These are phyloP conservation scores for Termitomyces sp. DNA, from an alignment of 768 basidiomycete species.

Conservation along the genomic window DNA sequence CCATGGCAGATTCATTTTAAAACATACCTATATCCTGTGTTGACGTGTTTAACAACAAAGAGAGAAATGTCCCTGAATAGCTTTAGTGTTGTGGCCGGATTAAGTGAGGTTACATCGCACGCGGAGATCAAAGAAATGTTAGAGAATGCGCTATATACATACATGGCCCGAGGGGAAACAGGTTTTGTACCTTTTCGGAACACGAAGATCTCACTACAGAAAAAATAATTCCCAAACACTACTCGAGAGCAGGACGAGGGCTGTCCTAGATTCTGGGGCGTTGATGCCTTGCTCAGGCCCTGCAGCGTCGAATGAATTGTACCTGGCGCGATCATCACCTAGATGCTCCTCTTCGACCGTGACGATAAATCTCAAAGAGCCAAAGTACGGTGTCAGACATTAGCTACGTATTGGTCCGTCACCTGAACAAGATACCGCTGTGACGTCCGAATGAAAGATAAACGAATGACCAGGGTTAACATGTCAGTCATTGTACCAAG, in stretches of 20 bases:
- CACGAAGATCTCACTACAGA: too few relatives aligned
- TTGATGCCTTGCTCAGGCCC: neutral
- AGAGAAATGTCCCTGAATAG: neutral
- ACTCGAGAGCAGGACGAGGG: neutral
- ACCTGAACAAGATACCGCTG: neutral
- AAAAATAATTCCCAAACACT: neutral
- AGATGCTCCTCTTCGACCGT: neutral
- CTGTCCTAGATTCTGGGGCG: too few relatives aligned
- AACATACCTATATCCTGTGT: neutral
- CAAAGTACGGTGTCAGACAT: too few relatives aligned
- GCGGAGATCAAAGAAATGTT: neutral
- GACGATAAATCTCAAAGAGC: neutral
- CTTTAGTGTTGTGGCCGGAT: neutral
- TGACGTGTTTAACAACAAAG: neutral
- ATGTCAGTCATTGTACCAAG: neutral
- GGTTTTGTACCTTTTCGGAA: neutral
- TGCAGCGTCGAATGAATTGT: neutral
- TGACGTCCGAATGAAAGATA: neutral
- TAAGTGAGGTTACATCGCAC: neutral
- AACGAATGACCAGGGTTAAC: neutral
- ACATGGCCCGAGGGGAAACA: neutral
- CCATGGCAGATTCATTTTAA: neutral
- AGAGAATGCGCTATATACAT: neutral
- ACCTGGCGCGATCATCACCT: neutral
- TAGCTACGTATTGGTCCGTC: neutral